phyloP scores from a whole-genome alignment of 805 yeast species.

The Blastobotrys mokoenaii region DNA sequence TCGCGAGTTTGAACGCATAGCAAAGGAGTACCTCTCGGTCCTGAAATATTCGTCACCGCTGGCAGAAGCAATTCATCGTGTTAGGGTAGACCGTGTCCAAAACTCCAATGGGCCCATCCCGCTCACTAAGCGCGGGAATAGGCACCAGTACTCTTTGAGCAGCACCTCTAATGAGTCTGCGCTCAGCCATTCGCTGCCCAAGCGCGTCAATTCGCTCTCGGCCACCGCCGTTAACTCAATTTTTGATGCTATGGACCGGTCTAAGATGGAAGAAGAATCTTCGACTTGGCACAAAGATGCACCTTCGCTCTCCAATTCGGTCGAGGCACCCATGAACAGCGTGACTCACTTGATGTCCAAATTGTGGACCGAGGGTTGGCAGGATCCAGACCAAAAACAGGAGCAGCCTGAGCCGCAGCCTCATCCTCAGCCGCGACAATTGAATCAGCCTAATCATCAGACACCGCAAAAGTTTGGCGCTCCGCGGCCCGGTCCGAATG shows the following conservation, averaged over 20 bases:
- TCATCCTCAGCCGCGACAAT: constrained; percentile 4
- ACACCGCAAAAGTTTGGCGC: constrained; percentile 14
- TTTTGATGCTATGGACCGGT: too few relatives aligned
- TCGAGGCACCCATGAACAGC: constrained; percentile 8
- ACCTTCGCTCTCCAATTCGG: too few relatives aligned
- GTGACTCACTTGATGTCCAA: constrained; percentile 13
- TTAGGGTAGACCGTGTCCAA: constrained; percentile 23
- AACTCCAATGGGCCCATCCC: constrained; percentile 5
- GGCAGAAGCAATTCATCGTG: constrained; percentile 50
- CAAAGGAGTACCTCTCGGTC: constrained; percentile 64
- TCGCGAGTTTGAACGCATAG: constrained; percentile 70
- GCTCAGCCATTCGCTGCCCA: constrained; percentile 12
- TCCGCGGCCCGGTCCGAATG: constrained; percentile 9
- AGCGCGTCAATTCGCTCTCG: constrained; percentile 13
- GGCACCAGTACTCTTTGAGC: not conserved
- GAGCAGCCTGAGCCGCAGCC: too few relatives aligned
- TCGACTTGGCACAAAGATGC: too few relatives aligned
- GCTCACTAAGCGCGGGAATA: not conserved
- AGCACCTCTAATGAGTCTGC: constrained; percentile 4
- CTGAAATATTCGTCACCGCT: constrained; percentile 66
- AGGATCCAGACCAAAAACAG: constrained; percentile 9
- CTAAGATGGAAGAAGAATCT: too few relatives aligned
- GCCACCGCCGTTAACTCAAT: constrained; percentile 13
- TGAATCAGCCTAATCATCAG: constrained; percentile 15
- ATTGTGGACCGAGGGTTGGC: constrained; percentile 22